Evolutionary conservation across 2,329 filamentous ascomycete species (phyloP), one percentile per base, ranked within the genome.

Genomic region (Sporothrix euskadiensis): DNA sequence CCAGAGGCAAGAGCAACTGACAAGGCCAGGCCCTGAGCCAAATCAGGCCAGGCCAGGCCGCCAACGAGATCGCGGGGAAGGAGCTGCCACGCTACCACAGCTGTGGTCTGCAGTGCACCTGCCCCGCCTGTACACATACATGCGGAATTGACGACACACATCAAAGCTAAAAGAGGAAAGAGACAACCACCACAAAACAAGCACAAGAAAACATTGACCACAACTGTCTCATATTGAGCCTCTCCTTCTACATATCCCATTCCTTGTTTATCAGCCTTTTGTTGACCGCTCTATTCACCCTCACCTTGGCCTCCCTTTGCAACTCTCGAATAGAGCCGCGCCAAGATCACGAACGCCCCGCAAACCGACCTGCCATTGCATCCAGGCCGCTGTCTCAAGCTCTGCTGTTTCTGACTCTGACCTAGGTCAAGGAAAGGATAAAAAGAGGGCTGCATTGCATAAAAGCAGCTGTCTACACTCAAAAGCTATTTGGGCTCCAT

Each of bases 51-150:
- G 52, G 12, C 10, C 52, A 56, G 22, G n/a, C n/a, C 52, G 8
- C 26, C 30, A 35, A 44, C 26, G 19, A 56, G 71, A 70, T 56
- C 72, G 74, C 72, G 72, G 72, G 74, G 74, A 74, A 74, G 65
- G 14, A 66, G 54, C 63, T 32, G 14, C 35, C 35, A 35, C 68
- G 4, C 54, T 65, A 61, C 49, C 9, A 61, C 26, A 22, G 39
- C 41, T 52, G 22, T 10, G 8, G 26, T 19, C 32, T 69, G n/a
- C 68, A 57, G 19, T 57, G 52, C 65, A 19, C 44, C 52, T 57
- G 63, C 61, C 59, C 61, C 61, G 61, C 61, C 44, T 41, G 30
- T 47, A 56, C 26, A 26, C 2, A 26, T 26, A 26, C 26, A 26
- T 26, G 2, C 26, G 26, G 26, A 26, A 26, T 26, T 26, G n/a